phyloP scores from a whole-genome alignment of 2,329 filamentous ascomycete species.

The Tolypocladium album region DNA sequence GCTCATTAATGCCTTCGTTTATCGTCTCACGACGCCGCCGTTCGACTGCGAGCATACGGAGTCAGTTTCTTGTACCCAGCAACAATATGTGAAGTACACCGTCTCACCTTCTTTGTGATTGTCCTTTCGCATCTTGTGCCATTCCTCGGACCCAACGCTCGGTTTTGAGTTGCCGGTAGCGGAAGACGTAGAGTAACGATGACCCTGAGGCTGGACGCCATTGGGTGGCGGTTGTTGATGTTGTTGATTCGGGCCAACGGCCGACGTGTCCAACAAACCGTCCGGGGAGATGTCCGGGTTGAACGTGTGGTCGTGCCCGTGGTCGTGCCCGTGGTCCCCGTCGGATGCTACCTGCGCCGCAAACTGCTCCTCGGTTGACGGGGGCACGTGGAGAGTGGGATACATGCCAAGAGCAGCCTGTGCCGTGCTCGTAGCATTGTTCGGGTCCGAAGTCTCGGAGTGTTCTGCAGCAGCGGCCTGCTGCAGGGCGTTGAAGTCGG shows the following conservation, averaged over 20 bases:
- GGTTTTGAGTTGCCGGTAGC: constrained; percentile 55
- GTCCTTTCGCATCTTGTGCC: constrained; percentile 94
- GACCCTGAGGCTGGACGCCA: constrained; percentile 20
- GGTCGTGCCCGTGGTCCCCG: constrained; percentile 13
- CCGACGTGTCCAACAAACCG: constrained; percentile 15
- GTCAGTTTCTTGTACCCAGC: constrained; percentile 11
- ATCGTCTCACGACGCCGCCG: constrained; percentile 94
- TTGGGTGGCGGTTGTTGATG: constrained; percentile 24
- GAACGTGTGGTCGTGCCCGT: constrained; percentile 12
- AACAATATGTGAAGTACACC: too few relatives aligned
- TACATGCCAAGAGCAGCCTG: constrained; percentile 51
- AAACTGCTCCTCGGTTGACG: constrained; percentile 49
- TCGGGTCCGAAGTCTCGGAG: constrained; percentile 35
- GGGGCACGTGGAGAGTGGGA: constrained; percentile 46
- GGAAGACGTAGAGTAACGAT: constrained; percentile 24
- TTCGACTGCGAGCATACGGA: constrained; percentile 53
- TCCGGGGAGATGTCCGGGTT: constrained; percentile 21
- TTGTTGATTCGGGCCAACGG: constrained; percentile 12
- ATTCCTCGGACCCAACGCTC: constrained; percentile 89
- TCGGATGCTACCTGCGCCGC: constrained; percentile 36
- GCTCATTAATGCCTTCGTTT: constrained; percentile 96
- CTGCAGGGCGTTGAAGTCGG: constrained; percentile 46
- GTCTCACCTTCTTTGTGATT: constrained; percentile 93
- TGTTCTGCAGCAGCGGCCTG: constrained; percentile 39
- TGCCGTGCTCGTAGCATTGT: constrained; percentile 47